Evolutionary conservation across 1,284 basidiomycete species (phyloP), one percentile per base, ranked within the genome.

Genomic region (Somion occarium): DNA sequence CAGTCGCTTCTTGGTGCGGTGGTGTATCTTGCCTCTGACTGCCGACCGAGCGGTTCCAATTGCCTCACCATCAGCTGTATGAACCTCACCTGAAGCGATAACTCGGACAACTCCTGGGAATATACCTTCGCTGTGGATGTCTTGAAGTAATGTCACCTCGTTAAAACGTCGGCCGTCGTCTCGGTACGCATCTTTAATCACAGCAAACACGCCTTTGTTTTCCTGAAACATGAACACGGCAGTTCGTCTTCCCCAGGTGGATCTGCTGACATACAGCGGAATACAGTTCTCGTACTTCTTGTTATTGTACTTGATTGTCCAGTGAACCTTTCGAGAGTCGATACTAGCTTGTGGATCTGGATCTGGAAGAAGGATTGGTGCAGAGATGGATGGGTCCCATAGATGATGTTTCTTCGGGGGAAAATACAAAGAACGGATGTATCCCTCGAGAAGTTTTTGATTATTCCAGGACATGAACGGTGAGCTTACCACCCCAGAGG

Each of bases 161-260:
- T 51, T 27, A 13, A 30, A 47, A 15, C 38, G 20, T 5, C 43
- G n/a, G 2, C 27, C 4, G n/a, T 30, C 3, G 2, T 49, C 39
- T 25, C 50, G 39, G 37, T 41, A 54, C n/a, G 26, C 20, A 50
- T 54, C 53, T 39, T 54, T 51, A 26, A 54, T 49, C 18, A 54
- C 12, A 12, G 42, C 26, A 30, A 39, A 48, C 13, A 43, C 18
- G n/a, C 42, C 44, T 19, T 44, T 20, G 1, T 23, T 38, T 2
- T 47, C 19, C 24, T 41, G 37, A 38, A 26, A 42, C 20, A 45
- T 20, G 46, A 48, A 48, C 15, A 54, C 39, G 5, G 37, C 48
- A 13, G 53, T 51, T 20, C 53, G 49, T 20, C 50, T 45, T 20
- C 49, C 50, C 7, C 22, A 44, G n/a, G 26, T 15, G 23, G 24